A percentile compares a stretch with the other conserved stretches of the same genome.
phyloP scores from a whole-genome alignment of 2,329 filamentous ascomycete species.

The Sclerotinia borealis region DNA sequence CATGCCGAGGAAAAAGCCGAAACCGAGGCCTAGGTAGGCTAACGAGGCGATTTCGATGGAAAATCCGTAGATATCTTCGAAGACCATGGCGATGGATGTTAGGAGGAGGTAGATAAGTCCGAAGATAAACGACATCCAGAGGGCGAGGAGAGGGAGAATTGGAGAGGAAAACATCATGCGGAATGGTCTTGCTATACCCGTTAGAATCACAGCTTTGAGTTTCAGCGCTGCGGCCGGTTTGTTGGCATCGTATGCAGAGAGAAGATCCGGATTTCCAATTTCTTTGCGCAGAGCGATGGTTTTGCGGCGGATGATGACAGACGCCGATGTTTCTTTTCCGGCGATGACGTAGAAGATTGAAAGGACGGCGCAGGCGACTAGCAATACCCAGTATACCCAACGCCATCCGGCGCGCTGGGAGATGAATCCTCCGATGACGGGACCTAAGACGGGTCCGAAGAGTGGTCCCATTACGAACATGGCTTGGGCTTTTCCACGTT shows the following conservation, averaged over 20 bases:
- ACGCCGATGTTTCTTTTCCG: slow-evolving; percentile 44
- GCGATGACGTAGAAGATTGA: slow-evolving; percentile 35
- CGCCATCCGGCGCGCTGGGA: slow-evolving; percentile 33
- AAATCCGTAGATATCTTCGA: slow-evolving; percentile 35
- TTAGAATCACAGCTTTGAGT: slow-evolving; percentile 24
- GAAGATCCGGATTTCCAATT: slow-evolving; percentile 41
- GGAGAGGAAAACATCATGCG: slow-evolving; percentile 45
- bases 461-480: slow-evolving; percentile 39
- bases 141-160: slow-evolving; percentile 26
- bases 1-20: slow-evolving; percentile 38
- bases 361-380: slow-evolving; percentile 33
- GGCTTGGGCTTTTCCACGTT: slow-evolving; percentile 53
- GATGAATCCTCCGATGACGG: slow-evolving; percentile 33
- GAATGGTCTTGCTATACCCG: slow-evolving; percentile 31
- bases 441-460: slow-evolving; percentile 32
- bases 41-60: slow-evolving; percentile 38
- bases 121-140: slow-evolving; percentile 20
- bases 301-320: slow-evolving; percentile 39
- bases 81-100: slow-evolving; percentile 23
- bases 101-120: slow-evolving; percentile 29
- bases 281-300: slow-evolving; percentile 32
- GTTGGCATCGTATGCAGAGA: slow-evolving; percentile 34
- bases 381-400: slow-evolving; percentile 41
- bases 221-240: slow-evolving; percentile 22
- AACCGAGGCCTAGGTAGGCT: slow-evolving; percentile 41